Evolutionary conservation across 768 basidiomycete species (phyloP), one percentile per base, ranked within the genome.

Genomic region (Mycena alexandri): DNA sequence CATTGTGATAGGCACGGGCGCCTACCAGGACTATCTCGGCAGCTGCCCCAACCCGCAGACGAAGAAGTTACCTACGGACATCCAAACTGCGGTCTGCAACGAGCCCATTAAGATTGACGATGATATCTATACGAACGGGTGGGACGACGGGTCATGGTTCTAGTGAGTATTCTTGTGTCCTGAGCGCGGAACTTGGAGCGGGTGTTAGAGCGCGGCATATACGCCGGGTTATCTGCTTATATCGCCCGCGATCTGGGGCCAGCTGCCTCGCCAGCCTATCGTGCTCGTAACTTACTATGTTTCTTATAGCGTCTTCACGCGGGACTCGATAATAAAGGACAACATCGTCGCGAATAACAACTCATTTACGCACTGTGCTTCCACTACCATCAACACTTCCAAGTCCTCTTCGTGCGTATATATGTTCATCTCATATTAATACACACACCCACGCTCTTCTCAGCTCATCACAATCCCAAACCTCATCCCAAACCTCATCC

Each of bases 401-500:
- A 10, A 7, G 14, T 59, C 29, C 29, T 29, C 29, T 29, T 29
- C 48, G 53, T 52, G 41, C n/a, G 54, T 51, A 6, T 5, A 17
- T 54, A 11, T 14, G 6, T 10, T 55, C 25, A 19, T 9, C 48
- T 21, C 34, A 42, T 24, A 41, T 22, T 38, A 83, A n/a, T 69
- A 81, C n/a, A 29, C 29, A 3, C 29, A 3, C 29, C 6, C 29
- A 29, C 29, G 6, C 29, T 6, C 29, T 29, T 29, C n/a, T n/a
- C 29, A 29, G 29, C 25, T 79, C 78, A n/a, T 29, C 38, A 14
- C 38, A 10, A 14, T 14, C 38, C 58, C 85, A 86, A 71, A 72
- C 82, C 80, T 85, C 12, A 69, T 81, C 36, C 79, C 82, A 22
- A 85, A 86, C 73, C 71, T 75, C 22, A 63, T 76, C 11, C 69